Evolutionary conservation across 176 grass and related monocot species (phyloP), one percentile per base, ranked within the genome.

Genomic region (Aegilops bicornis): DNA sequence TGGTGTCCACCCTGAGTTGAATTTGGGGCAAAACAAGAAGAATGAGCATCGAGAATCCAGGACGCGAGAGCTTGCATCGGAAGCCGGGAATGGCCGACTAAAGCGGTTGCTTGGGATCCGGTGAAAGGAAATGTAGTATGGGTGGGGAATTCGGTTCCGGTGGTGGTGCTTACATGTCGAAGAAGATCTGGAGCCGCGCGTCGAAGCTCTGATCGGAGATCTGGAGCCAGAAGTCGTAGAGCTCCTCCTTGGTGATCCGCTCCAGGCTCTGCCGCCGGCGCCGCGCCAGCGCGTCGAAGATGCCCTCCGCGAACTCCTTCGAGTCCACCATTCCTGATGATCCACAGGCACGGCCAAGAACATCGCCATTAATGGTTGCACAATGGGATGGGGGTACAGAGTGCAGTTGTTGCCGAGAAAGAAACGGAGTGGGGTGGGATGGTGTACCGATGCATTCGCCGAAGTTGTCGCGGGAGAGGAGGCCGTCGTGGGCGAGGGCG

Each of bases 191-290:
- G 79, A 99, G 97, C 1, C 97, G 90, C n/a, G 97, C 97, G 88
- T 99, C 97, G 88, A 99, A 99, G 86, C 97, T 99, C 85, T 93
- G 92, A 85, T 99, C 97, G 64, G 94, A 96, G 70, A 99, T 99
- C 89, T 99, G 97, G 76, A 99, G 82, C 97, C 97, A 99, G 87
- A 99, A 99, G 86, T 99, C 97, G 86, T 96, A 92, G 85, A 99
- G 88, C 79, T 99, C 97, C 80, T 99, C 97, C 85, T 91, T 93
- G 39, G 87, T 96, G 68, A 99, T 94, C 87, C 97, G 81, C 83
- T 99, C 94, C 16, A 99, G 80, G 73, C 81, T 99, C 77, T 99
- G 97, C 20, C 94, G 29, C 67, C 76, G 68, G 17, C 97, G 84
- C 47, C 97, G 74, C 24, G 94, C 97, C 56, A 99, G 84, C 27